Conservation (phyloP, 176 grass and related monocot species). For the Guadua angustifolia region DNA sequence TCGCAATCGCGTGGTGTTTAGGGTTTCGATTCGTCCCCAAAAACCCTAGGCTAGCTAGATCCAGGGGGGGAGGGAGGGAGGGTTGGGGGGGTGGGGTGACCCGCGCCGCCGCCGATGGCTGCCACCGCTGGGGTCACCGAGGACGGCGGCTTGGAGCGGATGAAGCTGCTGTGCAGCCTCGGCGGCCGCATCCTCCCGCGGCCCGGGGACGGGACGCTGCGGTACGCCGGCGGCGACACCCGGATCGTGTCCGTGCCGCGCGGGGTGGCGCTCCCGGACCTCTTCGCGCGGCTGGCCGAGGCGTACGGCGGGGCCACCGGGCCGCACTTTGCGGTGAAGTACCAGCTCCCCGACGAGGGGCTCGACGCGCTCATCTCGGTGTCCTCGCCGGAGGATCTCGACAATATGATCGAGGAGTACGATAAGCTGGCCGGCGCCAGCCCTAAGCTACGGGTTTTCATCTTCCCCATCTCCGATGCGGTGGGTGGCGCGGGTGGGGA, state of each 20-base stretch:
- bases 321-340: constrained; percentile 62
- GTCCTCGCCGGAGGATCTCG: constrained; percentile 93
- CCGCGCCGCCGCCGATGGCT: constrained; percentile 51
- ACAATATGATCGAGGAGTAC: constrained; percentile 97
- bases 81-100: neutral
- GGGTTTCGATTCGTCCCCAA: constrained; percentile 34
- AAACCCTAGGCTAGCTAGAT: constrained; percentile 44
- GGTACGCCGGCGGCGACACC: constrained; percentile 91
- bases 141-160: constrained; percentile 42
- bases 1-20: neutral
- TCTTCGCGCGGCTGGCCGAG: constrained; percentile 60
- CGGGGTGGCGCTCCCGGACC: constrained; percentile 53
- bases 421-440: constrained; percentile 70
- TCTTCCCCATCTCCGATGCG: constrained; percentile 68
- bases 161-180: constrained; percentile 84
- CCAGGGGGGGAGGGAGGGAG: neutral
- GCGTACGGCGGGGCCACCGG: constrained; percentile 64
- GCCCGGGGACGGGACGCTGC: constrained; percentile 81
- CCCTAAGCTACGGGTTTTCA: constrained; percentile 82
- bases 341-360: constrained; percentile 94
- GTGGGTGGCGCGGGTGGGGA: neutral
- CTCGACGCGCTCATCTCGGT: constrained; percentile 97
- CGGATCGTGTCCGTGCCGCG: constrained; percentile 83
- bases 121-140: constrained; percentile 46
- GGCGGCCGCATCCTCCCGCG: constrained; percentile 92